A percentile compares a stretch with the other conserved stretches of the same genome.
These are phyloP conservation scores for Clitopilus passeckerianus DNA, from an alignment of 768 basidiomycete genomes.

Conservation along the genomic window DNA sequence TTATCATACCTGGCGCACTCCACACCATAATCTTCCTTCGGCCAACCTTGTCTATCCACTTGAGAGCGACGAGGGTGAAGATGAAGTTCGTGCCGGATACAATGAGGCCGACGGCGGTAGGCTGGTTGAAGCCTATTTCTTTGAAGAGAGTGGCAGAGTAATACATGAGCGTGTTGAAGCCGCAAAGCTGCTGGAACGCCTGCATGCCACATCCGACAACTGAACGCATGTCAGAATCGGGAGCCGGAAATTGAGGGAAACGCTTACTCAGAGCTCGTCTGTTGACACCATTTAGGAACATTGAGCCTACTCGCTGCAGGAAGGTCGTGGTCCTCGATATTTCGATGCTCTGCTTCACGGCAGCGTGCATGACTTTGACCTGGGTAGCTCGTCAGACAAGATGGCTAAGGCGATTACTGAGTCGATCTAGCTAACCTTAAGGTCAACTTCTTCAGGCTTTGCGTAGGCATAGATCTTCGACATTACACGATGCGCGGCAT, in stretches of 20 bases:
- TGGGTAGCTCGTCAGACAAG: slow-evolving; percentile 14
- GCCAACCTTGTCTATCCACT: slow-evolving; percentile 69
- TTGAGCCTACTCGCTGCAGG: slow-evolving; percentile 45
- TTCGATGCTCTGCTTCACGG: slow-evolving; percentile 58
- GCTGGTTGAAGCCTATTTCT: slow-evolving; percentile 76
- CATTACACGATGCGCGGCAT: slow-evolving; percentile 49
- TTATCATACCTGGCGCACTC: slow-evolving; percentile 70
- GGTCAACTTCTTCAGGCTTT: slow-evolving; percentile 55
- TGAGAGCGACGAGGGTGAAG: slow-evolving; percentile 72
- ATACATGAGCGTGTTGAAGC: slow-evolving; percentile 78
- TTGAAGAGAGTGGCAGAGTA: slow-evolving; percentile 78
- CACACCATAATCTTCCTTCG: slow-evolving; percentile 65
- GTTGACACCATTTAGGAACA: slow-evolving; percentile 53
- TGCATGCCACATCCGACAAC: slow-evolving; percentile 79
- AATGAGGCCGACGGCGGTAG: slow-evolving; percentile 77
- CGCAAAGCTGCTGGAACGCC: slow-evolving; percentile 79
- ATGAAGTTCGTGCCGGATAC: slow-evolving; percentile 76
- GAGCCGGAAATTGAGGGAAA: background rate
- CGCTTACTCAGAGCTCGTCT: slow-evolving; percentile 63
- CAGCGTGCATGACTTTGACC: slow-evolving; percentile 54
- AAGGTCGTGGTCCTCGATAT: slow-evolving; percentile 62
- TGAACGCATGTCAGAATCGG: slow-evolving; percentile 15
- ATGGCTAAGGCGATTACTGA: background rate
- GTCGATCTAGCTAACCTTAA: slow-evolving; percentile 39
- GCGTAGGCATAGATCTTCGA: slow-evolving; percentile 67